Conservation (phyloP, 352 stramenopile genomes). For the Thalassiosira hispida region DNA sequence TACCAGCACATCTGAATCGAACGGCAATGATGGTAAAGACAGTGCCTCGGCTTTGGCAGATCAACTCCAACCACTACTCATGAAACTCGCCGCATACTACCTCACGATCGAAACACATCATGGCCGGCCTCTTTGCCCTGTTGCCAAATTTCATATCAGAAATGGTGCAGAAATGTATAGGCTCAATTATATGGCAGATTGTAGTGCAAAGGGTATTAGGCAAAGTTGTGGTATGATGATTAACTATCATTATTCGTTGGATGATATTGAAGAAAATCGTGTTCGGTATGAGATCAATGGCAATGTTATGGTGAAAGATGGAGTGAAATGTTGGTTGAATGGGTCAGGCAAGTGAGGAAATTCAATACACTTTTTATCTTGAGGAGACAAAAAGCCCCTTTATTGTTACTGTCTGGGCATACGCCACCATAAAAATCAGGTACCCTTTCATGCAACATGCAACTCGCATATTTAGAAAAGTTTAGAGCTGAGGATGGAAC, state of each 20-base stretch:
- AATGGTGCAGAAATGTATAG: slow-evolving; percentile 85
- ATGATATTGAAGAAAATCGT: slow-evolving; percentile 62
- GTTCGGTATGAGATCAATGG: slow-evolving; percentile 44
- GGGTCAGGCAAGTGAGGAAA: slow-evolving; percentile 1
- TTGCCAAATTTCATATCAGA: slow-evolving; percentile 85
- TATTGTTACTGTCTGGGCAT: not conserved
- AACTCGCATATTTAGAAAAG: too few species aligned
- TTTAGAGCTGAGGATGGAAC: too few species aligned
- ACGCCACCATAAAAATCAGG: not conserved
- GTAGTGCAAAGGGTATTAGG: slow-evolving; percentile 65
- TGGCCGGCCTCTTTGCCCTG: slow-evolving; percentile 82
- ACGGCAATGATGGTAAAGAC: not conserved
- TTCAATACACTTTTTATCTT: not conserved
- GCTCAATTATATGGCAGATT: slow-evolving; percentile 83
- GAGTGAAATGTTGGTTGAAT: slow-evolving; percentile 23
- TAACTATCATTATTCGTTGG: slow-evolving; percentile 85
- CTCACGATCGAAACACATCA: slow-evolving; percentile 68
- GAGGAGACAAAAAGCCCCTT: not conserved
- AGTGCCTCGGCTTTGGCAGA: slow-evolving; percentile 23
- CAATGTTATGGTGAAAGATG: slow-evolving; percentile 39
- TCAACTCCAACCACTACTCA: slow-evolving; percentile 63
- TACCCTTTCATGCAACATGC: too few species aligned
- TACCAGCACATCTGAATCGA: not conserved
- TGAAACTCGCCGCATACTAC: slow-evolving; percentile 72
- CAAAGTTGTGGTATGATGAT: slow-evolving; percentile 86